Base-by-base conservation (phyloP, 2,329 filamentous ascomycete genomes). In the Pezicula rhizophila region DNA sequence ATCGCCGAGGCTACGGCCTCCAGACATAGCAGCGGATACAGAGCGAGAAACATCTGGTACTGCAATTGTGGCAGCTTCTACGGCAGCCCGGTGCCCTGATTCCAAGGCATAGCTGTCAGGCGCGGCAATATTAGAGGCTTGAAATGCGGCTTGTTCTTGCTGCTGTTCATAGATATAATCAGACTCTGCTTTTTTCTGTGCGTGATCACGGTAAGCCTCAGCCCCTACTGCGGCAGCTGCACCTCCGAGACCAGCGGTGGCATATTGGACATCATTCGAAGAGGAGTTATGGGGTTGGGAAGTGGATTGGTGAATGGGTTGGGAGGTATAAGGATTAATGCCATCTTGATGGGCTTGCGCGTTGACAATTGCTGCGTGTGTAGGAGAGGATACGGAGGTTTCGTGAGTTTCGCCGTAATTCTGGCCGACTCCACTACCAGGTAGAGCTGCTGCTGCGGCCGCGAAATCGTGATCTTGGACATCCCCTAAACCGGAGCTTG, bases 401-500 rank as follows among this genome's bases (percentile, higher is more conserved):
- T 47, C 64, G 69, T 40, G 23, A n/a, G 66, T 66, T 20, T 57
- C 50, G 34, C 52, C 57, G 49, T 62, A 64, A 33, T 59, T 45
- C 11, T 58, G 46, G 15, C 57, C 56, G 37, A 55, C 44, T 10
- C 53, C 54, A 50, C 53, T 55, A 18, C 52, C 57, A 14, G 60
- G 57, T 23, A 63, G 48, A 45, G 45, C 44, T 38, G 74, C 76
- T 40, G 81, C 76, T 43, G 78, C 78, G 48, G 78, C 80, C 28
- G 28, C 28, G 28, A 31, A 31, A 62, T 82, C 78, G 64, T 76
- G 74, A 62, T 83, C 82, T 58, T 67, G 58, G 52, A 70, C 66
- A 58, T 65, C 62, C 61, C 66, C 56, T 58, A 70, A 70, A 55
- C 78, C 82, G 59, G 87, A 91, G 68, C 84, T 89, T 68, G 84